Evolutionary conservation across 2,329 filamentous ascomycete species (phyloP).

Genomic region (Chaetomium olivaceum): DNA sequence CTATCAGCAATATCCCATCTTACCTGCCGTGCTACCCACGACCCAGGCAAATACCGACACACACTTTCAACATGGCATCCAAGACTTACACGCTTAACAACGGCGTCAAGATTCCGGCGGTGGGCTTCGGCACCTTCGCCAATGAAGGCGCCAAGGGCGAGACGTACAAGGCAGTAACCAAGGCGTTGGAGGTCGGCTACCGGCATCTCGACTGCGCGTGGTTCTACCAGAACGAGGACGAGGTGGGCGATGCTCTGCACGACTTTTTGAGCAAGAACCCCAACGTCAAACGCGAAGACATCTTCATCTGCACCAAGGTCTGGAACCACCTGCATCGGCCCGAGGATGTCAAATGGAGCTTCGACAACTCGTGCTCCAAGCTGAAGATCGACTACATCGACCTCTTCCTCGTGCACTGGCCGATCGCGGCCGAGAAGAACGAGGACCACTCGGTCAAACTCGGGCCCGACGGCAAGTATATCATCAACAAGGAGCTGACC

Average conservation of each 20-base stretch:
- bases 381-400: conserved; percentile 57
- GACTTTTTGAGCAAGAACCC: conserved; percentile 44
- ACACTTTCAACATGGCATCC: conserved; percentile 28
- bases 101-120: conserved; percentile 59
- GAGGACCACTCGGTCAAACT: conserved; percentile 47
- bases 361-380: conserved; percentile 52
- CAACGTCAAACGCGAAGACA: conserved; percentile 53
- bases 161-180: conserved; percentile 64
- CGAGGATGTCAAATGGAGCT: conserved; percentile 56
- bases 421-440: conserved; percentile 48
- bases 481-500: conserved; percentile 60
- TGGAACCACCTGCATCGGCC: conserved; percentile 67
- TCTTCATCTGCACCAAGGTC: conserved; percentile 68
- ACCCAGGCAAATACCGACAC: not conserved
- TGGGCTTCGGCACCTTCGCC: conserved; percentile 67
- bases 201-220: conserved; percentile 68
- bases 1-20: not conserved
- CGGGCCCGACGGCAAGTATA: conserved; percentile 48
- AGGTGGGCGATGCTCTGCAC: conserved; percentile 59
- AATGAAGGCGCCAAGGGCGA: conserved; percentile 63
- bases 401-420: conserved; percentile 59
- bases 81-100: conserved; percentile 50
- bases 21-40: no score
- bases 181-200: conserved; percentile 63
- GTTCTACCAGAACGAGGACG: conserved; percentile 68